A percentile compares a stretch with the other conserved stretches of the same genome.
These are phyloP conservation scores for Acacia confusa DNA, from an alignment of 306 rosid species.

Conservation along the genomic window DNA sequence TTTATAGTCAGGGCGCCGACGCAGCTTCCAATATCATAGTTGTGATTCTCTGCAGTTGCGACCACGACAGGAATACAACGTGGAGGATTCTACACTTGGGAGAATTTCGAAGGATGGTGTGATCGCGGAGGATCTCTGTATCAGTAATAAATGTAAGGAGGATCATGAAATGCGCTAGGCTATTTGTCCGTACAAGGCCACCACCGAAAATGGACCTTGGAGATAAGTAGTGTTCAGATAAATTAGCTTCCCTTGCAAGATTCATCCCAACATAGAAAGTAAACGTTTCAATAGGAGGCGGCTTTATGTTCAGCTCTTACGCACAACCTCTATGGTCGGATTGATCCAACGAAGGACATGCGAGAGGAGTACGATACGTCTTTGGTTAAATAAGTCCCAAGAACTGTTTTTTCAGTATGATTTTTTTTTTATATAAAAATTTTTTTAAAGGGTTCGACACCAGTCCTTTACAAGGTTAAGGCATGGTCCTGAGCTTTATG, in stretches of 20 bases:
- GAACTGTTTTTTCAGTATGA: no score
- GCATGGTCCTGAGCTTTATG: no score
- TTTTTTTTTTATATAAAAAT: no score
- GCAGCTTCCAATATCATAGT: no score
- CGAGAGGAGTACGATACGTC: background rate
- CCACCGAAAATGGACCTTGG: background rate
- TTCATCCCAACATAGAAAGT: background rate
- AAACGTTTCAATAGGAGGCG: no score
- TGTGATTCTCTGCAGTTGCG: constrained; percentile 13
- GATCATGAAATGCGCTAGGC: background rate
- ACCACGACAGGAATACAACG: background rate
- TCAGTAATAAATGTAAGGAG: background rate
- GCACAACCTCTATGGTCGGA: background rate
- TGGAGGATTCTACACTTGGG: background rate
- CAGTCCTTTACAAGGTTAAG: no score
- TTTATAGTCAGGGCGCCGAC: background rate
- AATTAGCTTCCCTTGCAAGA: background rate
- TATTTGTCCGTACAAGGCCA: background rate
- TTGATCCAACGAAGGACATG: background rate
- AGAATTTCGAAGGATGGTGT: background rate
- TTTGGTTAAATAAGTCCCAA: no score
- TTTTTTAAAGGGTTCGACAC: no score
- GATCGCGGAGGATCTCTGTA: background rate
- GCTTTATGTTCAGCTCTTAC: background rate
- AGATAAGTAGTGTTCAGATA: background rate